Percentiles rank a stretch among this genome's conserved stretches.
Conservation (phyloP, 306 rosid species). For the Quercus gilva region DNA sequence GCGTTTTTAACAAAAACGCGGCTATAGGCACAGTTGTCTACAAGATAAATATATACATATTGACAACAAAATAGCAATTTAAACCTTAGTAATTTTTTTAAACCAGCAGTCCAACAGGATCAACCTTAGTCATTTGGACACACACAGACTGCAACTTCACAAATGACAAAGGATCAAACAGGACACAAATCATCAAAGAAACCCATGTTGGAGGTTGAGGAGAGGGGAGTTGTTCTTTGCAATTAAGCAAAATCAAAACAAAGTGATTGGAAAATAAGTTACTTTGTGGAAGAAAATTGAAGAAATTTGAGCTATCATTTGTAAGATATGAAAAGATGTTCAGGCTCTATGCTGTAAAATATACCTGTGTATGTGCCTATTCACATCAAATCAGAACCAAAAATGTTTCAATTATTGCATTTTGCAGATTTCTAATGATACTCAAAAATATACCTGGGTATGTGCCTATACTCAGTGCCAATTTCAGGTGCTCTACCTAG, state of each 20-base stretch:
- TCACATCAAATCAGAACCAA: constrained; percentile 17
- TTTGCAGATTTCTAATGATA: constrained; percentile 33
- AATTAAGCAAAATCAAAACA: background rate
- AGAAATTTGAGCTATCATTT: background rate
- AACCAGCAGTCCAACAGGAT: too few relatives aligned
- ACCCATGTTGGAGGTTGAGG: background rate
- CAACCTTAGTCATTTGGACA: too few relatives aligned
- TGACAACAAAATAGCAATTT: too few relatives aligned
- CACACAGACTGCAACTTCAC: too few relatives aligned
- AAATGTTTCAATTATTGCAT: constrained; percentile 19
- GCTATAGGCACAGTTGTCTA: too few relatives aligned
- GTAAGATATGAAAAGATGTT: background rate
- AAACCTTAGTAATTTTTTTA: too few relatives aligned
- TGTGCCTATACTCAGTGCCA: too few relatives aligned
- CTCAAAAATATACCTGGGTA: background rate
- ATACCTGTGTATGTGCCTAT: constrained; percentile 27
- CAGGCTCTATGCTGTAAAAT: constrained; percentile 12
- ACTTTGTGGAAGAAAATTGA: background rate
- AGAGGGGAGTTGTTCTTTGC: background rate
- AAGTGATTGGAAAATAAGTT: background rate
- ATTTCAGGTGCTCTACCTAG: too few relatives aligned
- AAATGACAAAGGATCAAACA: too few relatives aligned
- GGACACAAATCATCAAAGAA: too few relatives aligned
- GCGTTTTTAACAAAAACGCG: too few relatives aligned
- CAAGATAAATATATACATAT: too few relatives aligned